These are phyloP conservation scores for Penicillium thymicola DNA, from an alignment of 2,329 filamentous ascomycete species.

Conservation along the genomic window DNA sequence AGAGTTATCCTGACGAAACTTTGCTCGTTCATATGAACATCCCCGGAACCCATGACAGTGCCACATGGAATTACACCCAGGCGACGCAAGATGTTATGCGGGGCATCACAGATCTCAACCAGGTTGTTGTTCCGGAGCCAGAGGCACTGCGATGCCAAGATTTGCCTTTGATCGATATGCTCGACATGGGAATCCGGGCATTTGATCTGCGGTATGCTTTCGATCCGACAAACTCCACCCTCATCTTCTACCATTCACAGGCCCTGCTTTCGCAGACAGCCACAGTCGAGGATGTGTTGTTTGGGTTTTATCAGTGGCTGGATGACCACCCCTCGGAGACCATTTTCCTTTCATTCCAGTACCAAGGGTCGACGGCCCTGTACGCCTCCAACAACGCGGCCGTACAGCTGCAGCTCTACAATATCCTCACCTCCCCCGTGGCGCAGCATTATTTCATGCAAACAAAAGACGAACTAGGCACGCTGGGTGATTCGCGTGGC, in stretches of 20 bases:
- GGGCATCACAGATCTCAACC: slow-evolving; percentile 42
- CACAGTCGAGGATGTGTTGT: slow-evolving; percentile 46
- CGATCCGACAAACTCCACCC: slow-evolving; percentile 44
- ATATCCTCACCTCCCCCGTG: slow-evolving; percentile 38
- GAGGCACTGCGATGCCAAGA: slow-evolving; percentile 46
- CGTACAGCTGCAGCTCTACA: slow-evolving; percentile 40
- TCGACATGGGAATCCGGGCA: slow-evolving; percentile 49
- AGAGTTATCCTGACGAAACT: slow-evolving; percentile 41
- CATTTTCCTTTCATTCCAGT: slow-evolving; percentile 49
- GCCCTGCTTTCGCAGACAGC: slow-evolving; percentile 47
- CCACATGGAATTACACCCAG: slow-evolving; percentile 52
- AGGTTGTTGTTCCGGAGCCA: slow-evolving; percentile 27
- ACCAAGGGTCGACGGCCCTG: slow-evolving; percentile 37
- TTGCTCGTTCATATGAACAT: slow-evolving; percentile 49
- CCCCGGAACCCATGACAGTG: slow-evolving; percentile 50
- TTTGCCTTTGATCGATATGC: slow-evolving; percentile 37
- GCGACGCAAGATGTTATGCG: slow-evolving; percentile 42
- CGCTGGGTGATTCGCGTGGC: slow-evolving; percentile 35
- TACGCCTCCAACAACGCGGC: slow-evolving; percentile 31
- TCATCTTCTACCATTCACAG: slow-evolving; percentile 51
- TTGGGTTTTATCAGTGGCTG: slow-evolving; percentile 50
- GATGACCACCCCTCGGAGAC: slow-evolving; percentile 47
- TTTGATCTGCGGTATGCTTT: slow-evolving; percentile 52
- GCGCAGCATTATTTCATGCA: slow-evolving; percentile 44
- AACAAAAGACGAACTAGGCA: slow-evolving; percentile 34